A percentile compares a stretch with the other conserved stretches of the same genome.
Conservation (phyloP, 1,139 yeast species). For the Scheffersomyces segobiensis region DNA sequence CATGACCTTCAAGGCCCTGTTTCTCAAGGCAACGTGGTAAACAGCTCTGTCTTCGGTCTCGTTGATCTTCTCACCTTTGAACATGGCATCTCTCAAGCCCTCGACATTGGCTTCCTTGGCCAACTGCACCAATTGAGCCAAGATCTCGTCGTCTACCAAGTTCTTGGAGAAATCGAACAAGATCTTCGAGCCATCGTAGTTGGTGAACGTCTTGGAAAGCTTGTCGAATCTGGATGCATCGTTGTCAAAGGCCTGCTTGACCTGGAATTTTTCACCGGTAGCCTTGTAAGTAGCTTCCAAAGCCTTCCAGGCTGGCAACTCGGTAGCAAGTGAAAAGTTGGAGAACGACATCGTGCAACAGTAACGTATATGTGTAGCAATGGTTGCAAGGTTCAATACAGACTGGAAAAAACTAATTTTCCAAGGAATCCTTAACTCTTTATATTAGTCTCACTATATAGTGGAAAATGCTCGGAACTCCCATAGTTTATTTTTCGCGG, state of each 20-base stretch:
- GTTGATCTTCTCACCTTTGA: slow-evolving; percentile 90
- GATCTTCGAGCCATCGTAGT: slow-evolving; percentile 84
- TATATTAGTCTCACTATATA: not conserved
- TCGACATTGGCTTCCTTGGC: slow-evolving; percentile 93
- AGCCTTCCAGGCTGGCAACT: slow-evolving; percentile 82
- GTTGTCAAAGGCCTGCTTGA: slow-evolving; percentile 71
- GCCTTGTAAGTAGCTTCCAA: slow-evolving; percentile 70
- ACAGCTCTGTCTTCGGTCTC: slow-evolving; percentile 96
- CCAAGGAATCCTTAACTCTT: not conserved
- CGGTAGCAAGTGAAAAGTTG: slow-evolving; percentile 66
- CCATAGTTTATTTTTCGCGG: not conserved
- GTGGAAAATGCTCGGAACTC: not conserved
- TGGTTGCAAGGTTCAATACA: not conserved
- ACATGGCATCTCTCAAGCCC: slow-evolving; percentile 84
- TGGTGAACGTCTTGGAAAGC: slow-evolving; percentile 72
- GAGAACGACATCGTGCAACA: slow-evolving; percentile 30
- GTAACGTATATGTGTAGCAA: not conserved
- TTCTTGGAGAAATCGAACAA: slow-evolving; percentile 95
- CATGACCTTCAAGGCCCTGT: slow-evolving; percentile 82
- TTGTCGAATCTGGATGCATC: slow-evolving; percentile 77
- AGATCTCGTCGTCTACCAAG: slow-evolving; percentile 81
- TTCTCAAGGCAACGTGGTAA: slow-evolving; percentile 93
- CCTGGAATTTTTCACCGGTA: slow-evolving; percentile 67
- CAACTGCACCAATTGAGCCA: slow-evolving; percentile 64
- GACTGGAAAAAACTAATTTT: not conserved